These are phyloP conservation scores for Colletotrichum trifolii DNA, from an alignment of 2,329 filamentous ascomycete genomes.

Conservation along the genomic window DNA sequence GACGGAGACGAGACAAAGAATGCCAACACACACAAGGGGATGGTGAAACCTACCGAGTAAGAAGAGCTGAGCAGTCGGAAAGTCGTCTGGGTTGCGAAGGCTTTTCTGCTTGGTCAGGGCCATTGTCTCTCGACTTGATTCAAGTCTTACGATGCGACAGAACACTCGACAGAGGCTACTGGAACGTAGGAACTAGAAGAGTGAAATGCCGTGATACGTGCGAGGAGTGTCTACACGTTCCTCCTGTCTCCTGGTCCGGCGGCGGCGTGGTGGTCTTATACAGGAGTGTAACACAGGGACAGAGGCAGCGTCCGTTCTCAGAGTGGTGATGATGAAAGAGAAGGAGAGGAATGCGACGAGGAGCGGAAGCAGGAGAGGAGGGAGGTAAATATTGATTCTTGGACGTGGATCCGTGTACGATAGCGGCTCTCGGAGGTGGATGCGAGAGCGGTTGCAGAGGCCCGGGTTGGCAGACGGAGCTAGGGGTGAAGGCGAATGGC, in stretches of 20 bases:
- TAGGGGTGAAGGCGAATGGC: slow-evolving; percentile 28
- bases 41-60: slow-evolving; percentile 74
- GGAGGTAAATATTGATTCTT: slow-evolving; percentile 32
- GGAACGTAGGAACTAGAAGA: slow-evolving; percentile 36
- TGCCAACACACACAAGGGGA: neutral
- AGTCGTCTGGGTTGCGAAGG: slow-evolving; percentile 75
- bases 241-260: slow-evolving; percentile 24
- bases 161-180: slow-evolving; percentile 40
- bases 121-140: slow-evolving; percentile 58
- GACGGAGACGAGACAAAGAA: slow-evolving; percentile 9
- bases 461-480: slow-evolving; percentile 25
- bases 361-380: slow-evolving; percentile 30
- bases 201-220: slow-evolving; percentile 32
- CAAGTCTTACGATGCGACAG: slow-evolving; percentile 58
- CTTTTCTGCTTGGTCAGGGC: slow-evolving; percentile 61
- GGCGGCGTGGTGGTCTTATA: slow-evolving; percentile 18
- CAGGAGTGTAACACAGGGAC: slow-evolving; percentile 7
- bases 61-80: slow-evolving; percentile 85
- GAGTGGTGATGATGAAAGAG: slow-evolving; percentile 19
- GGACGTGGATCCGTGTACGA: slow-evolving; percentile 33
- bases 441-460: slow-evolving; percentile 32
- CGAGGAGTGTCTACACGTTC: slow-evolving; percentile 31
- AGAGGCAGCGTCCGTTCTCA: slow-evolving; percentile 25
- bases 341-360: slow-evolving; percentile 27
- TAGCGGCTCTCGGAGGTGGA: slow-evolving; percentile 27